Evolutionary conservation across 441 rosid genomes (phyloP).

Genomic region (Gossypium lobatum): DNA sequence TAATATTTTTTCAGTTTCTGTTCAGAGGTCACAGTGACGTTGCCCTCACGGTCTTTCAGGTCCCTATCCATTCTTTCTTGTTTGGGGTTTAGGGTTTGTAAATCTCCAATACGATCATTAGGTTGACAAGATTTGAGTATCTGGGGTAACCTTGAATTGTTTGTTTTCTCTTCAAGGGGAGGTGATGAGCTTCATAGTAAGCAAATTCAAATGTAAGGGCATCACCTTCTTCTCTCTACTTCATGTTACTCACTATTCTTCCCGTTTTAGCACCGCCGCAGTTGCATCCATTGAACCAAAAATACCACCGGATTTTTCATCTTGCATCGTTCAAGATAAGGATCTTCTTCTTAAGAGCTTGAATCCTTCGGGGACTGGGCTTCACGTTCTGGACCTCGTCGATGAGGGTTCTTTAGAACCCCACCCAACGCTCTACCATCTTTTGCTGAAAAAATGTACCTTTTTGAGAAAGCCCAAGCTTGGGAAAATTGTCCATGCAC

Average conservation of each 20-base stretch:
- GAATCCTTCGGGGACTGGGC: conserved; percentile 24
- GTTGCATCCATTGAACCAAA: neutral
- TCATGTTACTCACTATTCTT: neutral
- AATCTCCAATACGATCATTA: neutral
- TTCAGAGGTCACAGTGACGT: neutral
- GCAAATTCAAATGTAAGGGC: neutral
- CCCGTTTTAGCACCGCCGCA: neutral
- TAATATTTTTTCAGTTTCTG: neutral
- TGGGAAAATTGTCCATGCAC: conserved; percentile 33
- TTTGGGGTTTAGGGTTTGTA: neutral
- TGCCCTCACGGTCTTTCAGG: neutral
- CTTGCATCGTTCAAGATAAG: conserved; percentile 21
- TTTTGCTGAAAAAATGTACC: conserved; percentile 37
- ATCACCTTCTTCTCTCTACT: neutral
- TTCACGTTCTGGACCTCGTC: conserved; percentile 41
- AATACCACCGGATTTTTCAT: neutral
- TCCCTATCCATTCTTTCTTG: neutral
- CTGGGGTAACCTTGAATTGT: neutral
- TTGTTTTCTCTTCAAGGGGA: neutral
- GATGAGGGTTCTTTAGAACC: conserved; percentile 30
- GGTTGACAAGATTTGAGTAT: neutral
- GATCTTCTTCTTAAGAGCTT: conserved; percentile 32
- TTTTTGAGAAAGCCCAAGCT: conserved; percentile 26
- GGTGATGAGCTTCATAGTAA: neutral
- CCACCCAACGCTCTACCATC: conserved; percentile 27